phyloP scores from a whole-genome alignment of 2,329 filamentous ascomycete genomes.

The Ceratocystis albifundus region DNA sequence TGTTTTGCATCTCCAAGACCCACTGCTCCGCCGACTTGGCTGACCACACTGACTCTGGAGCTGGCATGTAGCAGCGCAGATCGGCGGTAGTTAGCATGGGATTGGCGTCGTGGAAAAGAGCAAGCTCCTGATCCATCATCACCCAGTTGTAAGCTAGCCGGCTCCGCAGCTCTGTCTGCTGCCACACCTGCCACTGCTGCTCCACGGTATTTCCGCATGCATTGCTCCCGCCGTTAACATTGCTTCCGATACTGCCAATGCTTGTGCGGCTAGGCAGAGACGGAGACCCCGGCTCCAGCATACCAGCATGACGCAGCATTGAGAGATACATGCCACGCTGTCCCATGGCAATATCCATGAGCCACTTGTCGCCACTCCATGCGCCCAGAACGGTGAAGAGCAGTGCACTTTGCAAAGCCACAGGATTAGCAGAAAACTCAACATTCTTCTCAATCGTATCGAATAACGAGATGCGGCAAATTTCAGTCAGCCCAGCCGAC shows the following conservation, averaged over 20 bases:
- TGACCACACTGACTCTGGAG: conserved; percentile 51
- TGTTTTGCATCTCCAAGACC: conserved; percentile 47
- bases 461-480: conserved; percentile 59
- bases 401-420: conserved; percentile 52
- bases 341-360: conserved; percentile 66
- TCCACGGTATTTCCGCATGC: conserved; percentile 31
- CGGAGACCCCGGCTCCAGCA: conserved; percentile 42
- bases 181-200: conserved; percentile 52
- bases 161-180: conserved; percentile 51
- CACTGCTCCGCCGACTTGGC: conserved; percentile 48
- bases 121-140: conserved; percentile 61
- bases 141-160: conserved; percentile 64
- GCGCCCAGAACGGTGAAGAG: conserved; percentile 57
- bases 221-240: conserved; percentile 27
- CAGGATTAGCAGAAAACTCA: conserved; percentile 53
- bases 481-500: conserved; percentile 56
- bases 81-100: conserved; percentile 55
- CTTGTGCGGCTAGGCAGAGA: conserved; percentile 27
- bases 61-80: conserved; percentile 52
- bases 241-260: conserved; percentile 55
- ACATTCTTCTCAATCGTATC: conserved; percentile 62
- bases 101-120: conserved; percentile 52
- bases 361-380: conserved; percentile 67
- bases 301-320: conserved; percentile 59
- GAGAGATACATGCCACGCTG: conserved; percentile 62